Evolutionary conservation across 371 early-diverging fungal species (phyloP), one percentile per base, ranked within the genome.

Genomic region (Mortierella sp.): DNA sequence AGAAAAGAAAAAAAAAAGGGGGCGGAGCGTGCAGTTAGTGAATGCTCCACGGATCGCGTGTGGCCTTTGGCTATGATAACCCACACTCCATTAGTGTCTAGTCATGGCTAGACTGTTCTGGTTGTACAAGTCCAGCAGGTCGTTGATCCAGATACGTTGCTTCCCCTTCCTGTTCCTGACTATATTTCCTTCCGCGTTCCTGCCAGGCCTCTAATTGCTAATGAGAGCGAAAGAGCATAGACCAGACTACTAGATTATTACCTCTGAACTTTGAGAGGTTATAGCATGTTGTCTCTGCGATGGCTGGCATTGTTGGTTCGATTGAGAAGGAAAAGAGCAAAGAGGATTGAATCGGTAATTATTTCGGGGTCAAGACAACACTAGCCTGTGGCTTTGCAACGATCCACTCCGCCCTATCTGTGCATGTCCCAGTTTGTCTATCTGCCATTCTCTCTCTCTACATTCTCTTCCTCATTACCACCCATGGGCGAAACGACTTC

Each of bases 201-300:
- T 43, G 43, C 15, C 43, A 43, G 43, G 36, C 6, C 7, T 6
- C 36, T 36, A 36, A 36, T 36, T 36, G 36, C 36, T 36, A 36
- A 36, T 6, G 36, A 36, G 36, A 36, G 36, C 6, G 36, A 36
- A 43, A 43, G 45, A 43, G 10, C 10, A 10, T 13, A 43, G 10
- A 43, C 10, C 10, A 43, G 36, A 6, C 36, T 6, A 36, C 36
- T 36, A 36, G 13, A 13, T 19, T 16, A 16, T 36, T 84, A 91
- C 92, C 92, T 87, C 91, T 92, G 77, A 92, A 92, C 83, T 88
- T 90, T 63, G 90, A 88, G 63, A 92, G 87, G 76, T 92, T 92
- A 74, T 87, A 88, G 74, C 92, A 92, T 36, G 83, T 86, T 16
- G 82, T 76, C 67, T 81, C 82, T 68, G 82, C 76, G 40, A 81